Percentiles rank a stretch among this genome's conserved stretches.
phyloP scores from a whole-genome alignment of 805 yeast species.

The Candida wancherniae region DNA sequence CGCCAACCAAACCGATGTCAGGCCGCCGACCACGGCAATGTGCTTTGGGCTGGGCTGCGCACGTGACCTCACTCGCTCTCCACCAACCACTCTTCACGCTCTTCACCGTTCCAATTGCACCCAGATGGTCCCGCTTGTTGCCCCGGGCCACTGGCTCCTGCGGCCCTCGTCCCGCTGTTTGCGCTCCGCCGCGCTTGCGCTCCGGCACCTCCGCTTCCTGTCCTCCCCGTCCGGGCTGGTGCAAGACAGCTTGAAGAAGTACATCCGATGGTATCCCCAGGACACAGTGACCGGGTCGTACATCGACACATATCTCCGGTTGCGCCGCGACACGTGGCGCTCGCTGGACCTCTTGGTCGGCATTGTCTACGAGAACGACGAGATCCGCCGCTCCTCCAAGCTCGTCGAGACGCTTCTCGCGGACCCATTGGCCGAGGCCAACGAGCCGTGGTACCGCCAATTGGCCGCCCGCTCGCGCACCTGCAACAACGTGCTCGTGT shows the following conservation, averaged over 20 bases:
- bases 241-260: constrained; percentile 13
- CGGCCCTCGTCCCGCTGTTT: background rate
- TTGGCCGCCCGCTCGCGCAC: constrained; percentile 19
- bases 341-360: constrained; percentile 27
- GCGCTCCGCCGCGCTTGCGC: background rate
- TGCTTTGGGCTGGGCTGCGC: too few species aligned
- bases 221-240: constrained; percentile 2
- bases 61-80: too few species aligned
- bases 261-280: constrained; percentile 18
- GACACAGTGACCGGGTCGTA: constrained; percentile 18
- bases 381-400: constrained; percentile 19
- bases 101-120: background rate
- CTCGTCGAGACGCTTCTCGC: constrained; percentile 34
- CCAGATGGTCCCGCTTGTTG: too few species aligned
- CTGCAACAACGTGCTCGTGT: constrained; percentile 20
- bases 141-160: constrained; percentile 1
- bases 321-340: constrained; percentile 5
- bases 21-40: too few species aligned
- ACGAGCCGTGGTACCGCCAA: constrained; percentile 28
- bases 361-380: constrained; percentile 27
- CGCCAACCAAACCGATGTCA: too few species aligned
- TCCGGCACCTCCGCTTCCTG: background rate
- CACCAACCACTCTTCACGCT: background rate
- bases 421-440: constrained; percentile 35
- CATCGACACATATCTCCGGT: constrained; percentile 14